Evolutionary conservation across 768 basidiomycete genomes (phyloP).

Genomic region (Agrocybe pediades): DNA sequence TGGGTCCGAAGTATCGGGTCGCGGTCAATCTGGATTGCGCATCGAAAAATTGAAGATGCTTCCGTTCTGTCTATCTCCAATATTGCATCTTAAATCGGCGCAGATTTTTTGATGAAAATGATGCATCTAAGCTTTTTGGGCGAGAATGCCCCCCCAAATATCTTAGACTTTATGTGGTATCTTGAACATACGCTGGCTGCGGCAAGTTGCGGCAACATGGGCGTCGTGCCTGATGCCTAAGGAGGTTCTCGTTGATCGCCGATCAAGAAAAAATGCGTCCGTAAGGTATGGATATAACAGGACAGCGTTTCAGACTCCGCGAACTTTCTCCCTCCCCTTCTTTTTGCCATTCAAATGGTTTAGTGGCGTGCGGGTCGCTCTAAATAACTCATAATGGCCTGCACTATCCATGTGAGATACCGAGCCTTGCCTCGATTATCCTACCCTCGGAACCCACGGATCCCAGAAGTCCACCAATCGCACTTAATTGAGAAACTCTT

Average conservation of each 20-base stretch:
- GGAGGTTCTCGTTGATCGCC: conserved; percentile 51
- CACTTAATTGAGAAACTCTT: conserved; percentile 14
- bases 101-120: conserved; percentile 10
- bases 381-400: conserved; percentile 23
- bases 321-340: conserved; percentile 21
- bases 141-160: conserved; percentile 16
- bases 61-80: conserved; percentile 24
- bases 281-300: conserved; percentile 29
- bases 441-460: conserved; percentile 29
- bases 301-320: conserved; percentile 31
- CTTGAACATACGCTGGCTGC: conserved; percentile 23
- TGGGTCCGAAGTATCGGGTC: conserved; percentile 25
- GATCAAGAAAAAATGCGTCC: conserved; percentile 51
- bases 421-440: conserved; percentile 12
- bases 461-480: conserved; percentile 21
- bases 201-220: conserved; percentile 37
- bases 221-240: conserved; percentile 34
- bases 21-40: conserved; percentile 12
- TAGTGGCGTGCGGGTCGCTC: conserved; percentile 33
- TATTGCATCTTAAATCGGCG: conserved; percentile 7
- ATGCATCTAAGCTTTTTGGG: conserved; percentile 25
- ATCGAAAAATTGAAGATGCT: conserved; percentile 18
- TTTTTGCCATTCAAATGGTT: conserved; percentile 33
- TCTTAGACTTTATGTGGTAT: conserved; percentile 13
- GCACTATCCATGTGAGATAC: conserved; percentile 15